A percentile compares a stretch with the other conserved stretches of the same genome.
Conservation (phyloP, 106 monocot genomes). For the Agapanthus africanus region DNA sequence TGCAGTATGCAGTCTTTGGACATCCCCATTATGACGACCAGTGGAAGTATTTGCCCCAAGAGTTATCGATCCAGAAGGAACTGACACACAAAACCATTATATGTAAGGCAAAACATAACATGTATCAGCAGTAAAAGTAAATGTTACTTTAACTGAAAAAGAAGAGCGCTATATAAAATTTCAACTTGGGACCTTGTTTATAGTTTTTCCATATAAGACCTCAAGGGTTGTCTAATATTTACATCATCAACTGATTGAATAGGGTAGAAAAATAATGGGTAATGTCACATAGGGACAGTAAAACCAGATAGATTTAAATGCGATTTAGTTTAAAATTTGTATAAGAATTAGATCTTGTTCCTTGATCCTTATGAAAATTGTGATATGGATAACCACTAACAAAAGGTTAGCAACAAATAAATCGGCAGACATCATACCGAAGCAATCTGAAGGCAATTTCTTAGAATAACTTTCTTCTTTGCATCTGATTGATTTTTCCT, state of each 20-base stretch:
- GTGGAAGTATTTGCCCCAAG: conserved; percentile 24
- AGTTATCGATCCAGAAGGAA: conserved; percentile 29
- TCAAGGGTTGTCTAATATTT: neutral
- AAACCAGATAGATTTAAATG: neutral
- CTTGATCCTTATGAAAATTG: neutral
- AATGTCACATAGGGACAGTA: neutral
- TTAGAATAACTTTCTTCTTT: conserved; percentile 17
- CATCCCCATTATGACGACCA: conserved; percentile 38
- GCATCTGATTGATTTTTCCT: conserved; percentile 23
- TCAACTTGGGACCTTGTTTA: neutral
- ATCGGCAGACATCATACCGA: conserved; percentile 21
- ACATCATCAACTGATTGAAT: neutral
- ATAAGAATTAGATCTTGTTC: neutral
- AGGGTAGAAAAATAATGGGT: neutral
- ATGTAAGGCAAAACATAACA: neutral
- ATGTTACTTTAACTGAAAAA: neutral
- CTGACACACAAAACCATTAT: conserved; percentile 3
- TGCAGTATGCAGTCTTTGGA: conserved; percentile 31
- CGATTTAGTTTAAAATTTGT: neutral
- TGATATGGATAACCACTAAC: neutral
- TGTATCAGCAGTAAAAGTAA: neutral
- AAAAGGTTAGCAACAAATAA: neutral
- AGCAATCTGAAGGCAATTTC: conserved; percentile 18
- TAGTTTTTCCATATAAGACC: neutral
- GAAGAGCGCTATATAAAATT: neutral